Evolutionary conservation across 441 rosid genomes (phyloP).

Genomic region (Gossypium aridum): DNA sequence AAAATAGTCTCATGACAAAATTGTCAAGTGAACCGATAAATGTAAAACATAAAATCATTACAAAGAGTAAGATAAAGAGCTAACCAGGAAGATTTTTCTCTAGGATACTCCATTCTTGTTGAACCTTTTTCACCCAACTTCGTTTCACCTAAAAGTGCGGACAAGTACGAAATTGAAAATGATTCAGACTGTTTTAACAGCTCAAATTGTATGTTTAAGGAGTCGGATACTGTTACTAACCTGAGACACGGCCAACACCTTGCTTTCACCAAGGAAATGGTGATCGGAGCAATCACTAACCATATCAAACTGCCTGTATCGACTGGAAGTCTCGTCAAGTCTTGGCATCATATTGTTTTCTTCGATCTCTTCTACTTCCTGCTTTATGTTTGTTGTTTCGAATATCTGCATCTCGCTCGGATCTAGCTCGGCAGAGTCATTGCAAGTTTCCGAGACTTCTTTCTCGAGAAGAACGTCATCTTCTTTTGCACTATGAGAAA

Average conservation of each 20-base stretch:
- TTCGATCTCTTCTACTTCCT: constrained; percentile 24
- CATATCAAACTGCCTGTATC: constrained; percentile 69
- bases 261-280: constrained; percentile 49
- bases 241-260: constrained; percentile 45
- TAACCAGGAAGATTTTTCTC: constrained; percentile 78
- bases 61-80: constrained; percentile 17
- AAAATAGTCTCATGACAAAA: background rate
- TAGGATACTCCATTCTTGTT: constrained; percentile 80
- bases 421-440: constrained; percentile 31
- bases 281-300: constrained; percentile 68
- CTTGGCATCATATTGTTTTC: constrained; percentile 21
- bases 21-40: background rate
- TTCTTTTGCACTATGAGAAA: constrained; percentile 33
- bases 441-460: constrained; percentile 23
- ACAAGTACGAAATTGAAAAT: background rate
- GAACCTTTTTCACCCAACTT: constrained; percentile 79
- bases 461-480: constrained; percentile 26
- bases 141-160: constrained; percentile 43
- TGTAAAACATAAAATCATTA: background rate
- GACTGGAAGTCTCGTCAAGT: constrained; percentile 17
- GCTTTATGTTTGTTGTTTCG: constrained; percentile 16
- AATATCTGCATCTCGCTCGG: constrained; percentile 23
- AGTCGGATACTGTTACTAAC: constrained; percentile 33
- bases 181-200: background rate
- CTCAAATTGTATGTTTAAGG: background rate